Evolutionary conservation across 306 rosid species (phyloP).

Genomic region (Begonia peltatifolia): DNA sequence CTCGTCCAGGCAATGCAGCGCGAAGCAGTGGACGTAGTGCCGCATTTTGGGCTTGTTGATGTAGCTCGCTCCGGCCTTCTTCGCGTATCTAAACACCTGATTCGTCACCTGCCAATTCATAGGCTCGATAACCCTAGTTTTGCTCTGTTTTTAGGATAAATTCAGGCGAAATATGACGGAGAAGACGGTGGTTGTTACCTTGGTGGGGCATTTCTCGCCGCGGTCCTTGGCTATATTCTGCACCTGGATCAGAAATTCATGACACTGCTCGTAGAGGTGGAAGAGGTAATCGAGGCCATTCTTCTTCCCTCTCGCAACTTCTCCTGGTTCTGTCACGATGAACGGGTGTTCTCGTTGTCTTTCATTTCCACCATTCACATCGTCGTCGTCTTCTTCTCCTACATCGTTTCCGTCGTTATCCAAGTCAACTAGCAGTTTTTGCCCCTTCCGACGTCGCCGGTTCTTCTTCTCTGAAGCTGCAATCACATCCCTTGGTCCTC

Average conservation of each 20-base stretch:
- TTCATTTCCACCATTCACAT: constrained; percentile 27
- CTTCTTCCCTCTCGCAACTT: constrained; percentile 98
- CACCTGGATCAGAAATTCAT: constrained; percentile 72
- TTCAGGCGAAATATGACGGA: neutral
- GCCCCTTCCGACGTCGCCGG: constrained; percentile 26
- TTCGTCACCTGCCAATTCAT: constrained; percentile 48
- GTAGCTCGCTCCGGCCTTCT: constrained; percentile 84
- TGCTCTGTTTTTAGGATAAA: no score
- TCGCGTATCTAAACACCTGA: constrained; percentile 77
- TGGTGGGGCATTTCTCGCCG: constrained; percentile 96
- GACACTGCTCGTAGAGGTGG: constrained; percentile 90
- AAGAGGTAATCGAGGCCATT: constrained; percentile 91
- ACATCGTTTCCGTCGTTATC: constrained; percentile 19
- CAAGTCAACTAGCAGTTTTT: constrained; percentile 12
- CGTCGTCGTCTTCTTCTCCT: constrained; percentile 20
- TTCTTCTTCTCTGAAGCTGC: constrained; percentile 26
- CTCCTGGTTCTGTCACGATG: constrained; percentile 95
- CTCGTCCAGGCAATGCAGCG: constrained; percentile 76
- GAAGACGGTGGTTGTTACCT: constrained; percentile 25
- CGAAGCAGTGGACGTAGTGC: constrained; percentile 95
- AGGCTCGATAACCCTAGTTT: no score
- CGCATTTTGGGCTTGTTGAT: constrained; percentile 97
- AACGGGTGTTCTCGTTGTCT: constrained; percentile 89
- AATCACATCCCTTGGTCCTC: constrained; percentile 43
- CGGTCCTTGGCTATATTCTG: constrained; percentile 79